Conservation (phyloP, 805 yeast species). For the Scheffersomyces ergatensis region DNA sequence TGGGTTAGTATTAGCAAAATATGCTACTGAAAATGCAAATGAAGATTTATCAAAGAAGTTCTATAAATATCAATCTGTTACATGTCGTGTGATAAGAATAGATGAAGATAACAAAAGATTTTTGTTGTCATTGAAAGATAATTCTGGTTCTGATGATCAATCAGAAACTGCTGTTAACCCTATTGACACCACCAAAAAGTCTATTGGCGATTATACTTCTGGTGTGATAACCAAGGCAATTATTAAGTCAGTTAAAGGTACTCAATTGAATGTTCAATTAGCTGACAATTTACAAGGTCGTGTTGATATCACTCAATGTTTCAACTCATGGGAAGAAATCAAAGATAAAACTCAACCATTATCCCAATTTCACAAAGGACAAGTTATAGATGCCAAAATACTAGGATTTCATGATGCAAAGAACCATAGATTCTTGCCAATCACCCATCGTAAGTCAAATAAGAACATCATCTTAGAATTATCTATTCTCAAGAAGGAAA, state of each 20-base stretch:
- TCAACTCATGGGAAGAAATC: constrained; percentile 52
- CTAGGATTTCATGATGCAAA: constrained; percentile 76
- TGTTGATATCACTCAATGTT: constrained; percentile 71
- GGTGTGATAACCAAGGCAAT: constrained; percentile 63
- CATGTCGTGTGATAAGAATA: constrained; percentile 60
- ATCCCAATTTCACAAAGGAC: constrained; percentile 55
- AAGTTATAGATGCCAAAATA: constrained; percentile 57
- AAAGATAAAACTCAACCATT: constrained; percentile 59
- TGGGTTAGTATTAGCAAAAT: constrained; percentile 78
- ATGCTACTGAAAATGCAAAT: constrained; percentile 52
- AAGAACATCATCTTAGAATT: constrained; percentile 64
- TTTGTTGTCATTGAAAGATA: constrained; percentile 56
- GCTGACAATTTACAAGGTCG: constrained; percentile 81
- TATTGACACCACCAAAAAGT: constrained; percentile 51
- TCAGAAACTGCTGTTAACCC: constrained; percentile 49
- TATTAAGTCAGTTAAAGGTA: constrained; percentile 61
- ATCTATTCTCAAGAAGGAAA: constrained; percentile 47
- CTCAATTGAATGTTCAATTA: constrained; percentile 71
- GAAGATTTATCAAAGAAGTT: constrained; percentile 56
- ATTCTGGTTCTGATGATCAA: constrained; percentile 13
- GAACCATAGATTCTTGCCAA: constrained; percentile 64
- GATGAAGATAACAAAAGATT: constrained; percentile 74
- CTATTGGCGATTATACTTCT: constrained; percentile 49
- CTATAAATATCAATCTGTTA: constrained; percentile 65
- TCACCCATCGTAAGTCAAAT: constrained; percentile 52